Evolutionary conservation across 257 asterid species (phyloP), one percentile per base, ranked within the genome.

Genomic region (Fraxinus americana): DNA sequence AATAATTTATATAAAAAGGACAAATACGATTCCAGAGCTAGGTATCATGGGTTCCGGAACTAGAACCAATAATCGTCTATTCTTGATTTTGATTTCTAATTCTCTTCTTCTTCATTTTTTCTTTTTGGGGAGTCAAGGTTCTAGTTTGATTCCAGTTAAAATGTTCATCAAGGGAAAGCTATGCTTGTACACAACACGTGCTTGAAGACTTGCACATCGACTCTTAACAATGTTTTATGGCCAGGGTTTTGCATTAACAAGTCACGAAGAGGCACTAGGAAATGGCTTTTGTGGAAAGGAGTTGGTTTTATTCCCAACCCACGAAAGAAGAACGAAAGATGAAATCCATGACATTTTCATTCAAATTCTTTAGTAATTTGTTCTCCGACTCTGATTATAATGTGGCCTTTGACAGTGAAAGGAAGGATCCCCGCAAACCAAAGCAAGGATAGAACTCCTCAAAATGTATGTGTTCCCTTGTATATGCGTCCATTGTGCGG

Each of bases 401-500:
- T 70, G 71, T 59, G 50, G 65, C 54, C 74, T 74, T 73, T 3
- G 19, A 67, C 85, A 77, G 82, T 13, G 39, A 41, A 59, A 8
- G 36, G 63, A 74, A 23, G 32, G 69, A 63, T 61, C n/a, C n/a
- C 79, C 2, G 66, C 66, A 17, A 25, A 68, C 38, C 73, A 68
- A 41, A 74, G 19, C 19, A 9, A 73, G 10, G 73, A 52, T 59
- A 39, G 70, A 68, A 67, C 76, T 67, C 67, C 75, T 38, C 48
- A 43, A 67, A 67, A 21, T 34, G 81, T 76, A 77, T 25, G 74
- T 71, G 63, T 13, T 65, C 57, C 45, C 3, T 39, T 39, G 1
- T 39, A 59, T 71, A 72, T 61, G 71, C 23, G n/a, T n/a, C 65
- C 57, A 63, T 50, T 81, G 34, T 17, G 72, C 10, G 50, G 13